These are phyloP conservation scores for Benincasa hispida DNA, from an alignment of 306 rosid genomes.

Conservation along the genomic window DNA sequence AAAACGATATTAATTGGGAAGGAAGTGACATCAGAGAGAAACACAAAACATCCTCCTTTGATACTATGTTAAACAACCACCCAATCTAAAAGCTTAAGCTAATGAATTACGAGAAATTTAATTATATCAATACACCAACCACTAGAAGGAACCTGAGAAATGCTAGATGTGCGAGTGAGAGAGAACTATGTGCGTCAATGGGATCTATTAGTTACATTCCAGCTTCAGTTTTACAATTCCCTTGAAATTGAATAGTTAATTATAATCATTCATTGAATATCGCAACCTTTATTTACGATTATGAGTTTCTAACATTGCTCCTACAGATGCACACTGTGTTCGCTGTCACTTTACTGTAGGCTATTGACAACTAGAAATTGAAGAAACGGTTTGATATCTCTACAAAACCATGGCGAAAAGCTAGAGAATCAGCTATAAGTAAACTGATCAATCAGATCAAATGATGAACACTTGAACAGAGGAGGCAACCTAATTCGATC, in stretches of 20 bases:
- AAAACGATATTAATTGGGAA: too few relatives aligned
- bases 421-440: background rate
- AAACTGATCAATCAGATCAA: background rate
- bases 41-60: too few relatives aligned
- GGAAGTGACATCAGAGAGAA: too few relatives aligned
- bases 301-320: background rate
- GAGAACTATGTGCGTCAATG: background rate
- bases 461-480: background rate
- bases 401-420: background rate
- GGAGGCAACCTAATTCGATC: background rate
- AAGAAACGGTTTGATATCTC: background rate
- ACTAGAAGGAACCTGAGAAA: background rate
- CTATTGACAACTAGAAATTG: background rate
- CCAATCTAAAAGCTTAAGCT: too few relatives aligned
- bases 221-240: background rate
- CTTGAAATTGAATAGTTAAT: background rate
- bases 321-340: background rate
- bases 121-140: too few relatives aligned
- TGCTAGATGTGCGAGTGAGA: background rate
- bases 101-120: too few relatives aligned
- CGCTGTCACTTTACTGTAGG: background rate
- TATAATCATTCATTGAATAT: background rate
- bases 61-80: too few relatives aligned
- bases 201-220: background rate
- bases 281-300: background rate